phyloP scores from a whole-genome alignment of 1,139 yeast genomes.

The Candida albicans region DNA sequence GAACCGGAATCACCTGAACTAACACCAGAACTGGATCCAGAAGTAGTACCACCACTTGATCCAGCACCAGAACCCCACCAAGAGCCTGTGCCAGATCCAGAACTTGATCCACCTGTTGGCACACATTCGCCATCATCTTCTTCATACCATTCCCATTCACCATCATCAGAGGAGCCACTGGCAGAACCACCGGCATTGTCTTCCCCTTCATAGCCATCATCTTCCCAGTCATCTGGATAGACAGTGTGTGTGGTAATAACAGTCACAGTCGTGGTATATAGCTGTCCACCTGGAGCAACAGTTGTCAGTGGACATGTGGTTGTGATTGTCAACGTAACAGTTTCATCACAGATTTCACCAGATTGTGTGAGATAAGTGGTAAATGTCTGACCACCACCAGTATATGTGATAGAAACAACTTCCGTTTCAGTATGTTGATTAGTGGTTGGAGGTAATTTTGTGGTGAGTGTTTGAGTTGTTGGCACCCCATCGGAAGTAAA shows the following conservation, averaged over 20 bases:
- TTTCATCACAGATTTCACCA: constrained; percentile 10
- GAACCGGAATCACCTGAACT: constrained; percentile 12
- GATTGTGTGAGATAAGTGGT: constrained; percentile 12
- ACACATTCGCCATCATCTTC: constrained; percentile 13
- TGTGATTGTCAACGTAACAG: constrained; percentile 11
- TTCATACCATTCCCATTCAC: constrained; percentile 16
- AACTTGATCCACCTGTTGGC: constrained; percentile 6
- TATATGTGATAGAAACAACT: constrained; percentile 11
- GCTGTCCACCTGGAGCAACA: constrained; percentile 10
- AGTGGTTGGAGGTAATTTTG: constrained; percentile 8
- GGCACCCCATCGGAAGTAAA: constrained; percentile 5
- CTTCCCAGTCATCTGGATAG: constrained; percentile 12
- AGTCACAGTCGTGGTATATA: constrained; percentile 14
- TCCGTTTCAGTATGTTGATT: constrained; percentile 8
- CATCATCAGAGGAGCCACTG: constrained; percentile 4
- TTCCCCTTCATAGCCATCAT: constrained; percentile 10
- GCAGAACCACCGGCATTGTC: neutral
- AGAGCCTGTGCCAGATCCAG: constrained; percentile 7
- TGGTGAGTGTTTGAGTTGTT: constrained; percentile 11
- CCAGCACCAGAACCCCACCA: constrained; percentile 7
- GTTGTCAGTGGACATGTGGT: constrained; percentile 14
- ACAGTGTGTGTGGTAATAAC: constrained; percentile 14
- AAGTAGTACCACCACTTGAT: no score
- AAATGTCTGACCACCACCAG: constrained; percentile 13
- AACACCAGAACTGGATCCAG: constrained; percentile 11